Evolutionary conservation across 1,284 basidiomycete genomes (phyloP), one percentile per base, ranked within the genome.

Genomic region (Melampsora larici-populina): DNA sequence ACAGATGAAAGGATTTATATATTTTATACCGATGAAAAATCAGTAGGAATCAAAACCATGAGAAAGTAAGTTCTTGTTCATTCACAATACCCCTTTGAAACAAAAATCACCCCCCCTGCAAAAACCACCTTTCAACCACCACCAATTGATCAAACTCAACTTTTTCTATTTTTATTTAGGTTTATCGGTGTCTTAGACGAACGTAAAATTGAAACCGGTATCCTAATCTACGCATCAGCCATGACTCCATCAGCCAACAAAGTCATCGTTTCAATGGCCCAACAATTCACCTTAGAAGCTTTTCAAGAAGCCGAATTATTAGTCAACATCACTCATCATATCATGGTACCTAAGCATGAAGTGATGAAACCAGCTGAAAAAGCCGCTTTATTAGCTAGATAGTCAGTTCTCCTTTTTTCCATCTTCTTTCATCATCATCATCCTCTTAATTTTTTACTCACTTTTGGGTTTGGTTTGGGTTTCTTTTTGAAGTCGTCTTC

Each of bases 191-290:
- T 94, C 79, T 87, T 98, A 69, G 93, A 96, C 83, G 91, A 93
- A 84, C 92, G 94, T 84, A 89, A 88, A 76, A 97, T 98, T 66
- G 89, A 90, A 81, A 88, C 91, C 80, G 97, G 96, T 8, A 91
- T 99, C 84, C 92, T 99, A 79, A 93, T 99, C 81, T 98, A 94
- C 86, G 90, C 92, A 31, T 92, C 93, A 68, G 95, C 91, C 82
- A 97, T 99, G 92, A 97, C 96, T 8, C 91, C 94, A 15, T 93
- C 94, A 2, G 97, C 97, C 7, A 89, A 92, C 82, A 99, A 98
- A 86, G 92, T 96, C 79, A 93, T 97, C 79, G 88, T 89, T 67
- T 92, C 91, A 26, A 93, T 97, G 91, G 88, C 91, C 73, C 85
- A 88, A 55, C 89, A 92, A 81, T 98, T 93, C 86, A 88, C 89